phyloP scores from a whole-genome alignment of 768 basidiomycete genomes.

The Lepiota venenata region DNA sequence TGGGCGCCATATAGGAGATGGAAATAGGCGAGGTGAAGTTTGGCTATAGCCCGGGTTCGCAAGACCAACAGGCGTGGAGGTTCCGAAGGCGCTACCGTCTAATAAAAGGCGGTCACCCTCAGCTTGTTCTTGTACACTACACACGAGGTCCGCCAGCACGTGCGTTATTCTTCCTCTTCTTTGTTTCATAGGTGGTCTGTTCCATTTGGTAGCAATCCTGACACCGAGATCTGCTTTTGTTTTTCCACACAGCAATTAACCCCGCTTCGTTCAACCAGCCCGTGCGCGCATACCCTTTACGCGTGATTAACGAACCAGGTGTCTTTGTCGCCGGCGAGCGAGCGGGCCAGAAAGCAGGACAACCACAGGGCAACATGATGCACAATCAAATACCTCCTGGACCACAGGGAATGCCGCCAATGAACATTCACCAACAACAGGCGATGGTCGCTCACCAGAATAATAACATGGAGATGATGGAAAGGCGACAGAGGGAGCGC shows the following conservation, averaged over 20 bases:
- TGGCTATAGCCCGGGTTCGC: slow-evolving; percentile 69
- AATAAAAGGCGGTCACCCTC: slow-evolving; percentile 66
- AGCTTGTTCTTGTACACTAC: slow-evolving; percentile 77
- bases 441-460: slow-evolving; percentile 75
- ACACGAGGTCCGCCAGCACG: slow-evolving; percentile 58
- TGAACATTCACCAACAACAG: slow-evolving; percentile 46
- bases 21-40: slow-evolving; percentile 72
- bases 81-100: slow-evolving; percentile 71
- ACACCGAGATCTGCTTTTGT: slow-evolving; percentile 6
- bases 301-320: slow-evolving; percentile 59
- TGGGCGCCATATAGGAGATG: slow-evolving; percentile 56
- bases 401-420: slow-evolving; percentile 15
- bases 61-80: slow-evolving; percentile 63
- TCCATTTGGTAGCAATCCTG: neutral
- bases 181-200: neutral
- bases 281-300: slow-evolving; percentile 69
- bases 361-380: slow-evolving; percentile 30
- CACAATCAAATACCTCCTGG: slow-evolving; percentile 25
- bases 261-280: slow-evolving; percentile 58
- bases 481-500: slow-evolving; percentile 41
- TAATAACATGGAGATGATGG: slow-evolving; percentile 66
- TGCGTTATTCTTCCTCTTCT: slow-evolving; percentile 35
- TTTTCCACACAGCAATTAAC: slow-evolving; percentile 44
- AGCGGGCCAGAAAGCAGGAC: slow-evolving; percentile 60
- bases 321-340: slow-evolving; percentile 74